Percentiles rank a stretch among this genome's conserved stretches.
These are phyloP conservation scores for Blastobotrys serpentis DNA, from an alignment of 1,139 yeast genomes.

Conservation along the genomic window DNA sequence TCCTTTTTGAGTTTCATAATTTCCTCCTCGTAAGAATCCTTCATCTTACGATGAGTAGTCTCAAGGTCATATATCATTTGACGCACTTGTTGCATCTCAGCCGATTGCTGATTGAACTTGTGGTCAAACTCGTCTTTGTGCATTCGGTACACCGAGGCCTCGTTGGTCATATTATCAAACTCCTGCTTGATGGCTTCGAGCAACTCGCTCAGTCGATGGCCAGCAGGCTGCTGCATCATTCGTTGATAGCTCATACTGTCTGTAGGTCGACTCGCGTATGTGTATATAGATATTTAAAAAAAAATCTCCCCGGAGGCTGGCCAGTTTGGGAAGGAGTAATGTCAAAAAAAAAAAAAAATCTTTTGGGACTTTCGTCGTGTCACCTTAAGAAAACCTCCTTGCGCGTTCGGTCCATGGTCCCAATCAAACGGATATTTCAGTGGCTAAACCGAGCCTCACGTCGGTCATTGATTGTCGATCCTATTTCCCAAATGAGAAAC, in stretches of 20 bases:
- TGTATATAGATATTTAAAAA: not conserved
- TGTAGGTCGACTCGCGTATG: too few relatives aligned
- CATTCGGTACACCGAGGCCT: constrained; percentile 81
- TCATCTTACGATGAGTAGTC: constrained; percentile 90
- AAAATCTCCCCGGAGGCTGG: constrained; percentile 14
- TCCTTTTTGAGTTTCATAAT: constrained; percentile 82
- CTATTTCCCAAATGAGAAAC: too few relatives aligned
- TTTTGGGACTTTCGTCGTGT: constrained; percentile 11
- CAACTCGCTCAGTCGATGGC: constrained; percentile 61
- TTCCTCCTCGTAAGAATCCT: constrained; percentile 95
- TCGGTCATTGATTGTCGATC: too few relatives aligned
- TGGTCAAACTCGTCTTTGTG: constrained; percentile 93
- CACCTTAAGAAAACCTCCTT: not conserved
- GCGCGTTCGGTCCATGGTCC: too few relatives aligned
- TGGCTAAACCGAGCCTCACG: too few relatives aligned
- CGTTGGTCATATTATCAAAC: constrained; percentile 81
- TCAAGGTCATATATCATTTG: constrained; percentile 93
- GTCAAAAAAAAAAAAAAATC: constrained; percentile 13
- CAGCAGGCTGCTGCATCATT: constrained; percentile 26
- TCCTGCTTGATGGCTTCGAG: constrained; percentile 91
- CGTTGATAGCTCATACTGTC: constrained; percentile 29
- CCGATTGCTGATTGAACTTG: constrained; percentile 87
- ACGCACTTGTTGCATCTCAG: constrained; percentile 91
- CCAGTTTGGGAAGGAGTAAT: constrained; percentile 5
- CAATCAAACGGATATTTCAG: too few relatives aligned